A percentile compares a stretch with the other conserved stretches of the same genome.
phyloP scores from a whole-genome alignment of 192 early-diverging fungal genomes.

The Coemansia reversa region DNA sequence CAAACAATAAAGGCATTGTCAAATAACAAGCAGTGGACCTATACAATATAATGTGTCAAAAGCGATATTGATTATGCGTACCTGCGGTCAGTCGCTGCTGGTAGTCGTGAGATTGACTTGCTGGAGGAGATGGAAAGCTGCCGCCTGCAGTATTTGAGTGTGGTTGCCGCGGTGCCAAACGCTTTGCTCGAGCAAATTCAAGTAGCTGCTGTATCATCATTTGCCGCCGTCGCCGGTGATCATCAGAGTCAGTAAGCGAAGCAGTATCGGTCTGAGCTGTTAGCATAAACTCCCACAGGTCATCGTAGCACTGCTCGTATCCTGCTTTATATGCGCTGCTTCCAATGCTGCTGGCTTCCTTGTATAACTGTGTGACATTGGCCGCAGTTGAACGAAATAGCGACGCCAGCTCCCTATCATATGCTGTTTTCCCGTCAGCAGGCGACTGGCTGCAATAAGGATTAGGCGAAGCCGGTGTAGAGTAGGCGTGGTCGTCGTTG shows the following conservation, averaged over 20 bases:
- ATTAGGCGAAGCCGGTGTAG: conserved; percentile 42
- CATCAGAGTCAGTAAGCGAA: neutral
- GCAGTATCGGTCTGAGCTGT: conserved; percentile 13
- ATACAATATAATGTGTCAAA: no score
- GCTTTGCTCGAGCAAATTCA: conserved; percentile 47
- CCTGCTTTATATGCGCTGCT: conserved; percentile 45
- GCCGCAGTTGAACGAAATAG: conserved; percentile 50
- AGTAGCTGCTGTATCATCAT: conserved; percentile 27
- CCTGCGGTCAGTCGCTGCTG: conserved; percentile 1
- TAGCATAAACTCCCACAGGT: conserved; percentile 42
- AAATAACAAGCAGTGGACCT: no score
- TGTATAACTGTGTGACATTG: conserved; percentile 53
- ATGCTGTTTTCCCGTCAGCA: conserved; percentile 22
- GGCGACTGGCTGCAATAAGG: conserved; percentile 21
- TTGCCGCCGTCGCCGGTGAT: conserved; percentile 9
- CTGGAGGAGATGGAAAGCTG: neutral
- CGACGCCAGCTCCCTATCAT: conserved; percentile 42
- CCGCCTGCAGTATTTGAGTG: neutral
- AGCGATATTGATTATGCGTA: no score
- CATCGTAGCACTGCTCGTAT: conserved; percentile 52
- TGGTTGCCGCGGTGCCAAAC: conserved; percentile 22
- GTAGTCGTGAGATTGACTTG: neutral
- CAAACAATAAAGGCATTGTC: neutral
- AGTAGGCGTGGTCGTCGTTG: conserved; percentile 38
- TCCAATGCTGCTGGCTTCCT: conserved; percentile 47